These are phyloP conservation scores for Leptomonas seymouri DNA, from an alignment of 208 protist species.

Conservation along the genomic window DNA sequence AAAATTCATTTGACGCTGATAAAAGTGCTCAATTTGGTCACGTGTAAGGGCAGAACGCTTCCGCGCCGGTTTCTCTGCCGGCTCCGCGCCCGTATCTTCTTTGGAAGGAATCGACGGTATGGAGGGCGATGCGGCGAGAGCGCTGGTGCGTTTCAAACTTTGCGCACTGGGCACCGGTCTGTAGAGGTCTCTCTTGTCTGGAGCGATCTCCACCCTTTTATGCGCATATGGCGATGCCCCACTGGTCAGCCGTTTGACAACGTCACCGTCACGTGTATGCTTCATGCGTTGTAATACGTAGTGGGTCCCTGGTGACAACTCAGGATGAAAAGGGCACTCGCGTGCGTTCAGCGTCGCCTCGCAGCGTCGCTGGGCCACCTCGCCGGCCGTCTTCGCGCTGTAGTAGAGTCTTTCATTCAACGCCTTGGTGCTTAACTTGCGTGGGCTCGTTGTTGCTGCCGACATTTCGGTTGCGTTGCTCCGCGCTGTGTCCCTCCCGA, in stretches of 20 bases:
- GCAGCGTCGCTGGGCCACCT: slow-evolving; percentile 41
- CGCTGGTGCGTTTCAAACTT: not conserved
- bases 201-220: not conserved
- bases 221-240: not conserved
- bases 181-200: slow-evolving; percentile 15
- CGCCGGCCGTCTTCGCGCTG: slow-evolving; percentile 24
- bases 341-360: slow-evolving; percentile 17
- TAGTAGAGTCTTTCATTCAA: slow-evolving; percentile 70
- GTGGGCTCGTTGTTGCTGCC: not conserved
- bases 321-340: slow-evolving; percentile 68
- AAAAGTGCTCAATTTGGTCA: slow-evolving; percentile 56
- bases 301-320: slow-evolving; percentile 64
- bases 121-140: not conserved
- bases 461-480: not conserved
- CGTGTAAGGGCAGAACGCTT: slow-evolving; percentile 6
- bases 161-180: not conserved
- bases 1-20: slow-evolving; percentile 50
- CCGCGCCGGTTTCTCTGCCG: not conserved
- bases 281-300: slow-evolving; percentile 44
- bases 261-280: slow-evolving; percentile 49
- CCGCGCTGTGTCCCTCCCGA: not conserved
- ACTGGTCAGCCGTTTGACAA: slow-evolving; percentile 66
- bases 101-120: no score
- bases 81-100: not conserved
- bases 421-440: slow-evolving; percentile 17